Evolutionary conservation across 2,329 filamentous ascomycete genomes (phyloP), one percentile per base, ranked within the genome.

Genomic region (Stylonectria norvegica): DNA sequence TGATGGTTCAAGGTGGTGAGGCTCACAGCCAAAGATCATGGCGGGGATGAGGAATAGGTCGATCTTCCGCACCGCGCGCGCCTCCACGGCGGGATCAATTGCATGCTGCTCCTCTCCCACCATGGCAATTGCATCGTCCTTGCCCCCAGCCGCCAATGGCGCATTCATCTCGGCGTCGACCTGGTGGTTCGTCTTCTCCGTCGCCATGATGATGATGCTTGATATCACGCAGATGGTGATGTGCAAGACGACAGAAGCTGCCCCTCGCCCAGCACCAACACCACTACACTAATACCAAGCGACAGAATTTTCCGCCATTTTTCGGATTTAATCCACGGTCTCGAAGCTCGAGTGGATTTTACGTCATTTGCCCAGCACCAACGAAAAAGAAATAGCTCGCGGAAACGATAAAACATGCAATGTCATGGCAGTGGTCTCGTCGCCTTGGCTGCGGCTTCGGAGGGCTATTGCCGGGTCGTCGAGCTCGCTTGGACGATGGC

Each of bases 41-140:
- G 78, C 73, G 0, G 83, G 83, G 22, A 86, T 83, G 32, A 86
- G 62, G 47, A 82, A 82, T 48, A 69, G 63, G 52, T 86, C 83
- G 36, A 85, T 84, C 64, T 85, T 86, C 34, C 77, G 68, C 17
- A 85, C 62, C 7, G 83, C 80, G 33, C 75, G 70, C 14, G 67
- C 71, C 42, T 75, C 75, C 1, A 79, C 60, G 0, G 59, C 65
- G 0, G 76, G 73, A 51, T 85, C 81, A 31, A 81, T 68, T 4
- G 61, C 56, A 45, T 74, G 72, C 4, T 66, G 65, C 49, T 72
- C 66, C 43, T 81, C 76, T 17, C 80, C 78, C 3, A 83, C 79
- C 42, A 85, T 69, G 7, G 69, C 71, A 38, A 81, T 58, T 9
- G 60, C 60, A 37, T 62, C 60, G 43, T 62, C 60, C 32, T 52